Conservation (phyloP, 75 land plant genomes). For the Gnetum montanum region DNA sequence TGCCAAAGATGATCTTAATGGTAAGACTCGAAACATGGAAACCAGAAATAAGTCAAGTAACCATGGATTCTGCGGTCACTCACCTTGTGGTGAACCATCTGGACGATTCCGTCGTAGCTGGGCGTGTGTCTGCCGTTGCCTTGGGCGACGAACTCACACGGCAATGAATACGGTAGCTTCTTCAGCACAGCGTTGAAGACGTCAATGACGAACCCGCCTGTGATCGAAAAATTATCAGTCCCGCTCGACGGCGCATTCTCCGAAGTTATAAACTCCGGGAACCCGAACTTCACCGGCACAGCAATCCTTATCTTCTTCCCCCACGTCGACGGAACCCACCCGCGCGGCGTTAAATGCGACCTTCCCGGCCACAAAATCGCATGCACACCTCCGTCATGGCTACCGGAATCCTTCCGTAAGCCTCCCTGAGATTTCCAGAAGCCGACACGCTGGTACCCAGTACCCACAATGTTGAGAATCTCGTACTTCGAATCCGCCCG, state of each 20-base stretch:
- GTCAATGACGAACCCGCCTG: constrained; percentile 30
- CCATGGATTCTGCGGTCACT: too few species aligned
- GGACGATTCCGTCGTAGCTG: too few species aligned
- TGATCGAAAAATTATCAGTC: too few species aligned
- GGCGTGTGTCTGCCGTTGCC: too few species aligned
- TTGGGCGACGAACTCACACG: constrained; percentile 10
- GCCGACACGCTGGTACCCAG: constrained; percentile 11
- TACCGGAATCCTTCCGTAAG: too few species aligned
- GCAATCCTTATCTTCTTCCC: constrained; percentile 18
- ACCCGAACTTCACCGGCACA: constrained; percentile 28
- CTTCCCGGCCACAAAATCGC: constrained; percentile 32
- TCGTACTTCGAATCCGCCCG: constrained; percentile 8
- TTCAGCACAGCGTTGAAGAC: constrained; percentile 19
- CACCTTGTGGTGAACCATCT: too few species aligned
- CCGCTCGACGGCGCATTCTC: too few species aligned
- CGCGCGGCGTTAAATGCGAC: constrained; percentile 10
- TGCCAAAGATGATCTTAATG: too few species aligned
- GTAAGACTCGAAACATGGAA: too few species aligned
- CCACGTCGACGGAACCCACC: constrained; percentile 21
- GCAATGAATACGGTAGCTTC: constrained; percentile 18
- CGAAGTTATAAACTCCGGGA: constrained; percentile 17
- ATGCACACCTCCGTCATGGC: neutral
- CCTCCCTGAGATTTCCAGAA: too few species aligned
- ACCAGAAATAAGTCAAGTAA: too few species aligned
- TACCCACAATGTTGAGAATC: constrained; percentile 30